Evolutionary conservation across 306 rosid species (phyloP).

Genomic region (Pyrus pyrifolia): DNA sequence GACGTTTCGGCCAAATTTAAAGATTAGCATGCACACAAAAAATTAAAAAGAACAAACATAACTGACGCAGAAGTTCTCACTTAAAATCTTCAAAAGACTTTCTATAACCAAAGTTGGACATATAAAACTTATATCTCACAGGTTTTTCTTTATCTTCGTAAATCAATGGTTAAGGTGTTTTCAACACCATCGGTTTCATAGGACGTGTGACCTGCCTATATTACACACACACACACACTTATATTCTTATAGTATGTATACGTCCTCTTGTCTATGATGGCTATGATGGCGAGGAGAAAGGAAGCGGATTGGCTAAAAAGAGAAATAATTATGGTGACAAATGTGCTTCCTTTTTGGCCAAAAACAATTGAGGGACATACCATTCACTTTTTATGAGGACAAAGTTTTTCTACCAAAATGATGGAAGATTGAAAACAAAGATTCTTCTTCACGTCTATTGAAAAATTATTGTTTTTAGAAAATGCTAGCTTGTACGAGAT

Average conservation of each 20-base stretch:
- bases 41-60: too few relatives aligned
- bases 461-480: slow-evolving; percentile 6
- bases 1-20: too few relatives aligned
- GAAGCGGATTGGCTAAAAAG: background rate
- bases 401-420: slow-evolving; percentile 16
- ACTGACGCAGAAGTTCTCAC: too few relatives aligned
- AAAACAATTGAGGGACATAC: slow-evolving; percentile 8
- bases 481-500: background rate
- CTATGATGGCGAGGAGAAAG: background rate
- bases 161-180: background rate
- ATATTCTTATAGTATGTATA: too few relatives aligned
- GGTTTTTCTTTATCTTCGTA: background rate
- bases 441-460: background rate
- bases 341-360: slow-evolving; percentile 1
- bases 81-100: too few relatives aligned
- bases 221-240: too few relatives aligned
- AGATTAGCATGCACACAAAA: too few relatives aligned
- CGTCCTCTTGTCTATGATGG: background rate
- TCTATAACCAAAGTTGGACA: background rate
- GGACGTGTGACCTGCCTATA: too few relatives aligned
- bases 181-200: background rate
- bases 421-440: slow-evolving; percentile 10
- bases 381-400: slow-evolving; percentile 8
- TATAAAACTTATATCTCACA: background rate
- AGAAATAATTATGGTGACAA: slow-evolving; percentile 1